phyloP scores from a whole-genome alignment of 2,329 filamentous ascomycete genomes.

The Spiromastix sp. region DNA sequence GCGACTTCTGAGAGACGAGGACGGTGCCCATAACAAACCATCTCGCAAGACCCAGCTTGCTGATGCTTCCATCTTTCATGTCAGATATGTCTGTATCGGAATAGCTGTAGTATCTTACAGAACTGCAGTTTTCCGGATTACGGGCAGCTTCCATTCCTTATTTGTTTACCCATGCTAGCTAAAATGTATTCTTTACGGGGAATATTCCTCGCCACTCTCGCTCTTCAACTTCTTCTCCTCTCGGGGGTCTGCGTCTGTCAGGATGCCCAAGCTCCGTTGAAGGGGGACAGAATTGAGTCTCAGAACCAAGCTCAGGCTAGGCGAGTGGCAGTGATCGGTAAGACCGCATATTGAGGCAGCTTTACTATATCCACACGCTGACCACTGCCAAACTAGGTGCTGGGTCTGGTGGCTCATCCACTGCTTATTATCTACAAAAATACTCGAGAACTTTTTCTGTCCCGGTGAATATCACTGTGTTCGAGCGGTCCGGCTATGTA shows the following conservation, averaged over 20 bases:
- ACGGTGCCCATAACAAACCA: no score
- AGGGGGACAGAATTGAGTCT: neutral
- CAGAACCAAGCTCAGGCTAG: neutral
- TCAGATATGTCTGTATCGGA: no score
- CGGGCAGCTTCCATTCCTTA: no score
- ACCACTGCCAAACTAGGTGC: conserved; percentile 51
- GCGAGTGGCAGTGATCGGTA: conserved; percentile 4
- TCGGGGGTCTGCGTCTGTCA: conserved; percentile 1
- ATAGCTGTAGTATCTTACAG: no score
- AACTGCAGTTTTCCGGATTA: no score
- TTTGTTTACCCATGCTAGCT: no score
- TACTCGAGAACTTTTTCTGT: conserved; percentile 54
- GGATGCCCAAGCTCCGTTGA: conserved; percentile 2
- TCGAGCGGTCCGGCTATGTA: conserved; percentile 66
- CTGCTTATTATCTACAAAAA: conserved; percentile 70
- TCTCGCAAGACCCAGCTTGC: no score
- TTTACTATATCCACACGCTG: neutral
- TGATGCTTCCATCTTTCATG: no score
- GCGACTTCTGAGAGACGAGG: no score
- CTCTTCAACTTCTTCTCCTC: no score
- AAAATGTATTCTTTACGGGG: no score
- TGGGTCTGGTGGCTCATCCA: conserved; percentile 75
- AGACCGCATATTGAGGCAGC: neutral
- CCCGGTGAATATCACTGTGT: conserved; percentile 70
- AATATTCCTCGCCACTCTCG: no score